Evolutionary conservation across 805 yeast genomes (phyloP).

Genomic region (Nakazawaea ambrosiae): DNA sequence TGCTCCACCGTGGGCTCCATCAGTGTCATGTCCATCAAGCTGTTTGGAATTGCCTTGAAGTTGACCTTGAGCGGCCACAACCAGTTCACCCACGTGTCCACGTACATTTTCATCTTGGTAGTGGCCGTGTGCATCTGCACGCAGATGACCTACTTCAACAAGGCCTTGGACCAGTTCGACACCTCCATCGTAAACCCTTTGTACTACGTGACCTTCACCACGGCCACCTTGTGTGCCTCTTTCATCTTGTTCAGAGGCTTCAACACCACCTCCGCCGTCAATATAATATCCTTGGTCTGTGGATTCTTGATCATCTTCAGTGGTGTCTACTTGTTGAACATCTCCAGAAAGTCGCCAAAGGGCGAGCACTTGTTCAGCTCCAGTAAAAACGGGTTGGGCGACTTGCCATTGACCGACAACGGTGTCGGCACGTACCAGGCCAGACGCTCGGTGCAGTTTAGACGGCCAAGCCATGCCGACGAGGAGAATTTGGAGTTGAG

Average conservation of each 20-base stretch:
- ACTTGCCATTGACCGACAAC: constrained; percentile 68
- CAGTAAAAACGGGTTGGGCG: constrained; percentile 51
- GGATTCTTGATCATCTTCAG: constrained; percentile 84
- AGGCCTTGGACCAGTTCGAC: constrained; percentile 88
- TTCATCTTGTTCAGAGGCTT: constrained; percentile 82
- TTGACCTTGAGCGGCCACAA: constrained; percentile 79
- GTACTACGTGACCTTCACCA: constrained; percentile 86
- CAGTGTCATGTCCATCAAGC: constrained; percentile 87
- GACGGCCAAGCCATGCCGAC: constrained; percentile 31
- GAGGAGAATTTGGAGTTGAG: constrained; percentile 49
- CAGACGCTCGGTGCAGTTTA: constrained; percentile 67
- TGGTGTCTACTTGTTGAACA: constrained; percentile 79
- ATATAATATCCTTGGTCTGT: constrained; percentile 72
- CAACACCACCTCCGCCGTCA: constrained; percentile 74
- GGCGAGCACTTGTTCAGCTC: constrained; percentile 36
- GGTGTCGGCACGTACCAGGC: constrained; percentile 70
- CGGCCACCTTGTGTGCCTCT: constrained; percentile 79
- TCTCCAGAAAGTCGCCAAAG: constrained; percentile 55
- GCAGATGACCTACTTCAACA: constrained; percentile 91
- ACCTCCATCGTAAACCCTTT: constrained; percentile 88
- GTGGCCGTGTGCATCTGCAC: constrained; percentile 79
- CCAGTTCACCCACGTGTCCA: constrained; percentile 79
- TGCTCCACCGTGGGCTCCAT: constrained; percentile 89
- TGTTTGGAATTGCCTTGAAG: constrained; percentile 87
- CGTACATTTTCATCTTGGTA: constrained; percentile 72